A percentile compares a stretch with the other conserved stretches of the same genome.
These are phyloP conservation scores for Rhodomyrtus tomentosa DNA, from an alignment of 345 rosid genomes.

Conservation along the genomic window DNA sequence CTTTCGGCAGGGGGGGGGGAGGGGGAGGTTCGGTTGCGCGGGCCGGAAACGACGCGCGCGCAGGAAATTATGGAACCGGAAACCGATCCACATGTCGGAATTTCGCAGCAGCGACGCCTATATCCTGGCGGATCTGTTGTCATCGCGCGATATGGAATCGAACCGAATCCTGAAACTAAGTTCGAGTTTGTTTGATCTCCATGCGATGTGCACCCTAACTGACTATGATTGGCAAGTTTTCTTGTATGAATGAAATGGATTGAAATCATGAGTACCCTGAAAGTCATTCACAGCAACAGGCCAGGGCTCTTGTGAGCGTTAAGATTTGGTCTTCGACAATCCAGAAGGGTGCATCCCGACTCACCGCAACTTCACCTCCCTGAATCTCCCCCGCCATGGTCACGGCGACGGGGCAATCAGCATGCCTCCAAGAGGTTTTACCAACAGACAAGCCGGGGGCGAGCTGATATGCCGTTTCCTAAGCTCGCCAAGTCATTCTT, in stretches of 20 bases:
- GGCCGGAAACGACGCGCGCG: neutral
- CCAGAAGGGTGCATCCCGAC: neutral
- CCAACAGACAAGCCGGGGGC: fast-evolving
- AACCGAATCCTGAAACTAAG: neutral
- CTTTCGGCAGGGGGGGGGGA: neutral
- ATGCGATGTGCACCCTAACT: fast-evolving
- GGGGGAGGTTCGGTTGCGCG: neutral
- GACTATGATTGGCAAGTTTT: fast-evolving
- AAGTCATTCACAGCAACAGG: neutral
- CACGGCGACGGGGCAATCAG: fast-evolving
- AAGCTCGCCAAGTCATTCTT: neutral
- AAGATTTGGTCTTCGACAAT: neutral
- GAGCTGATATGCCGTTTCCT: neutral
- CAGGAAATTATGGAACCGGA: neutral
- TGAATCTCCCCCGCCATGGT: neutral
- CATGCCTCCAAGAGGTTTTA: neutral
- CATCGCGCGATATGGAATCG: neutral
- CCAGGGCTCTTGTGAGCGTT: neutral
- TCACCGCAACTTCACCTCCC: fast-evolving
- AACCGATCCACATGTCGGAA: neutral
- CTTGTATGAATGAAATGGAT: neutral
- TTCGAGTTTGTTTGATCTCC: neutral
- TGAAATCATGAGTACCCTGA: neutral
- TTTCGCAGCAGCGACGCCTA: neutral
- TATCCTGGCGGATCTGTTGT: neutral